A percentile compares a stretch with the other conserved stretches of the same genome.
Conservation (phyloP, 2,329 filamentous ascomycete genomes). For the Neofusicoccum parvum region DNA sequence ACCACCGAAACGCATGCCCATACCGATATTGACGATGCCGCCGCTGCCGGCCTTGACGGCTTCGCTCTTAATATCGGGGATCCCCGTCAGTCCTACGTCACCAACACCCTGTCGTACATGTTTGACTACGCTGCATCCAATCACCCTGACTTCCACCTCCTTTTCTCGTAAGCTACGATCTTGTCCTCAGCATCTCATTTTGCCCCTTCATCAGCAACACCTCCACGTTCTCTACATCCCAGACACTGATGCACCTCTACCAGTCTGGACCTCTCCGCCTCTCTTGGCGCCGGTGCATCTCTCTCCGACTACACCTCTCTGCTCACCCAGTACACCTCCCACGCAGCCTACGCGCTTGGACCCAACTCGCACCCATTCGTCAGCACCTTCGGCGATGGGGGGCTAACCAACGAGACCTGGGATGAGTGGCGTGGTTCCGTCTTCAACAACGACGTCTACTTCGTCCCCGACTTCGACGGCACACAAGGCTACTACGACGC, state of each 20-base stretch:
- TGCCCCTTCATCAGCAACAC: neutral
- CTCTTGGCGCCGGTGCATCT: neutral
- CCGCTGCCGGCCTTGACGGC: neutral
- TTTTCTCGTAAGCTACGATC: neutral
- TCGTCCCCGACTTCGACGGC: constrained; percentile 35
- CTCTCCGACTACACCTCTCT: constrained; percentile 4
- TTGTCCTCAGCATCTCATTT: neutral
- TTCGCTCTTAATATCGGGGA: constrained; percentile 14
- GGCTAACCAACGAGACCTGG: constrained; percentile 29
- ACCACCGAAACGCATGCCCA: neutral
- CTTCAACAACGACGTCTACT: constrained; percentile 26
- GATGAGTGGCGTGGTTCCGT: constrained; percentile 26
- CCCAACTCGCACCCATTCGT: constrained; percentile 34
- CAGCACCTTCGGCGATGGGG: constrained; percentile 33
- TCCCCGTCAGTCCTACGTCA: constrained; percentile 1
- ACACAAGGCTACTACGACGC: constrained; percentile 37
- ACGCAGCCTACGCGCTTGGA: constrained; percentile 19
- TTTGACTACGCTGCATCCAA: neutral
- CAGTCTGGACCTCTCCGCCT: constrained; percentile 3
- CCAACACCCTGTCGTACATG: neutral
- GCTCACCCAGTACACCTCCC: neutral
- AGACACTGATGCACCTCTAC: neutral
- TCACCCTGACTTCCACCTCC: neutral
- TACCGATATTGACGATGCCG: constrained; percentile 6
- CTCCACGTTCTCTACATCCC: too few relatives aligned